Conservation (phyloP, 805 yeast genomes). For the Lipomyces starkeyi region DNA sequence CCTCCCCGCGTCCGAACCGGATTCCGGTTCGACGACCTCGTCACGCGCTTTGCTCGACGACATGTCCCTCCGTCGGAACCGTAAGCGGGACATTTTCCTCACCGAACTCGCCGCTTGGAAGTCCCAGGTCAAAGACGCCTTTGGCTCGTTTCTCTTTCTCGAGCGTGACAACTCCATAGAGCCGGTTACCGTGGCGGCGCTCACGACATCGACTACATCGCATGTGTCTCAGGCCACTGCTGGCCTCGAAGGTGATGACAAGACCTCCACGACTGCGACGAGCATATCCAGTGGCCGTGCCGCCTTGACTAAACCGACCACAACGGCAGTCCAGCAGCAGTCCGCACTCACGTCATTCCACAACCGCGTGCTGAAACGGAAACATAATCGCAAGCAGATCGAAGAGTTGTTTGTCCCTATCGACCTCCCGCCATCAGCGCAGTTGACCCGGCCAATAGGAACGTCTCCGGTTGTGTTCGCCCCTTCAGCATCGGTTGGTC, state of each 20-base stretch:
- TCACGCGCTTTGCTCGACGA: slow-evolving; percentile 4
- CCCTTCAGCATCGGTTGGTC: not conserved
- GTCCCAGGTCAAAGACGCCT: slow-evolving; percentile 5
- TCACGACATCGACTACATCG: not conserved
- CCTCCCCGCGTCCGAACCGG: slow-evolving; percentile 2
- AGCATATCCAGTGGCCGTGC: not conserved
- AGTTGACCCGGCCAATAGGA: not conserved
- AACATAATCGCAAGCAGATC: slow-evolving; percentile 20
- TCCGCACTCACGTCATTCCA: slow-evolving; percentile 23
- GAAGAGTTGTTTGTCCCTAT: slow-evolving; percentile 26
- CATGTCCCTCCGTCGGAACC: slow-evolving; percentile 9
- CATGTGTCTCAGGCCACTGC: not conserved
- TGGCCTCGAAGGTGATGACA: not conserved
- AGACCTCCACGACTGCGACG: slow-evolving; percentile 7
- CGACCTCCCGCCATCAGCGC: not conserved
- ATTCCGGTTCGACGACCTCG: not conserved
- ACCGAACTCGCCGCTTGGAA: slow-evolving; percentile 25
- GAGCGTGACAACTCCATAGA: slow-evolving; percentile 4
- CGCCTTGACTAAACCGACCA: slow-evolving; percentile 2
- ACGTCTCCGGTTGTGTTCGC: not conserved
- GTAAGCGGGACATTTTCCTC: slow-evolving; percentile 27
- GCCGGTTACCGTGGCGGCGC: not conserved
- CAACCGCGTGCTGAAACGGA: slow-evolving; percentile 20
- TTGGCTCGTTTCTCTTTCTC: not conserved
- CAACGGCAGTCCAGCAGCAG: not conserved